Conservation (phyloP, 2,329 filamentous ascomycete genomes). For the Cadophora sp. region DNA sequence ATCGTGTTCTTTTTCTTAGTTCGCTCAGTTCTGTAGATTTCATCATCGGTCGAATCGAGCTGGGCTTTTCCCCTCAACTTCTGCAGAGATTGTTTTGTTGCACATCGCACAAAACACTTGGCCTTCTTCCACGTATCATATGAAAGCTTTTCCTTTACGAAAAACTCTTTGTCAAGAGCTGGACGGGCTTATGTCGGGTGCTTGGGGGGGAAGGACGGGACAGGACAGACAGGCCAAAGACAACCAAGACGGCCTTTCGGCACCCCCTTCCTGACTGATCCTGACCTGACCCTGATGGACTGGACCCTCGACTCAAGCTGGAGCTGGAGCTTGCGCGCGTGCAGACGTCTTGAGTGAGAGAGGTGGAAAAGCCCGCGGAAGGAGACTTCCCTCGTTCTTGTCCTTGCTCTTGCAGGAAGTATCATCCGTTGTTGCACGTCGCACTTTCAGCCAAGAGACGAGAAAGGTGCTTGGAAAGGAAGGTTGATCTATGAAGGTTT, state of each 20-base stretch:
- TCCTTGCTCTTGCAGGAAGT: too few species aligned
- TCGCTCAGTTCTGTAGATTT: background rate
- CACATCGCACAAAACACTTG: background rate
- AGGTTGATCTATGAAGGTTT: background rate
- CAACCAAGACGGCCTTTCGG: background rate
- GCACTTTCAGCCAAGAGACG: conserved; percentile 17
- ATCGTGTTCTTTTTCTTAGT: background rate
- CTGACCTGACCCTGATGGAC: too few species aligned
- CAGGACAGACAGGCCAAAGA: background rate
- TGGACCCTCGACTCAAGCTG: conserved; percentile 9
- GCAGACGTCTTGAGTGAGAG: background rate
- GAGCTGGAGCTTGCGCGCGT: too few species aligned
- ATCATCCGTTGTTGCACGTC: conserved; percentile 21
- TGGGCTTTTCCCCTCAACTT: background rate
- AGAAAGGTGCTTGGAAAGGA: background rate
- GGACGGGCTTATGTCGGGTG: conserved; percentile 6
- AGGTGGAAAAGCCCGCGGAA: conserved; percentile 9
- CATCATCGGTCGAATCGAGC: conserved; percentile 1
- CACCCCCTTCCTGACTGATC: conserved; percentile 9
- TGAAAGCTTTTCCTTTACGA: background rate
- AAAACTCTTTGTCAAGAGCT: conserved; percentile 5
- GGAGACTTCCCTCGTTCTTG: background rate
- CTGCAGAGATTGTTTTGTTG: background rate
- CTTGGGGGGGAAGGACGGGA: background rate
- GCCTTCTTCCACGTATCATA: background rate